Base-by-base conservation (phyloP, 192 early-diverging fungal genomes). In the Coemansia sp. region DNA sequence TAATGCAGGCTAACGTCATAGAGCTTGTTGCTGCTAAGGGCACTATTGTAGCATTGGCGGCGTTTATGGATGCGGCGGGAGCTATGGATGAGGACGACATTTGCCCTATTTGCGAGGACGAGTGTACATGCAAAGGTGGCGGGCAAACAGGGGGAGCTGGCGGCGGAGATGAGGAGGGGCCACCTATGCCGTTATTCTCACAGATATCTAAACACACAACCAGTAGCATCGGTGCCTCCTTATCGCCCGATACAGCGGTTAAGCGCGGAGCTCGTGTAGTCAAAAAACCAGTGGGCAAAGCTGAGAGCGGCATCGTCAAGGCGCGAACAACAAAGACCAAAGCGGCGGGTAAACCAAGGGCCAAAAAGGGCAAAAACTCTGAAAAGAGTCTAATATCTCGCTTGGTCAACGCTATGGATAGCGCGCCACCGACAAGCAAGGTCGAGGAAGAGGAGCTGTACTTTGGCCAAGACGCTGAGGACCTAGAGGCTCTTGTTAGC, bases 61-160 rank as follows among this genome's bases (percentile, higher is more conserved):
- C 71, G 29, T 72, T 67, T 55, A 63, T 67, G 70, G 47, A 51
- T 71, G 65, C 59, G 16, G 70, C 70, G 9, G 66, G 49, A 29
- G 80, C 74, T 46, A 72, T 75, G 76, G 80, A 83, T 31, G 80
- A 83, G 33, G 80, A 83, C 66, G 80, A 83, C 42, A 83, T 83
- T 18, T 83, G 80, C 36, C 80, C 80, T 11, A 83, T 83, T 42
- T 83, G 80, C 64, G 80, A 83, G 61, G 80, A 83, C 60, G 80
- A 83, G 43, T 83, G 80, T 61, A 78, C 73, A 8, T 83, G 80
- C 43, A 66, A 57, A 46, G 43, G 42, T 27, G 31, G 57, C 33
- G 57, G 31, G 18, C 22, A 55, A 20, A 27, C 52, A 3, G 52
- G 11, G 2, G 27, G 27, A 33, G 27, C 27, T 49, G 60, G 12